phyloP scores from a whole-genome alignment of 2,329 filamentous ascomycete species.

The Periconia sp. region DNA sequence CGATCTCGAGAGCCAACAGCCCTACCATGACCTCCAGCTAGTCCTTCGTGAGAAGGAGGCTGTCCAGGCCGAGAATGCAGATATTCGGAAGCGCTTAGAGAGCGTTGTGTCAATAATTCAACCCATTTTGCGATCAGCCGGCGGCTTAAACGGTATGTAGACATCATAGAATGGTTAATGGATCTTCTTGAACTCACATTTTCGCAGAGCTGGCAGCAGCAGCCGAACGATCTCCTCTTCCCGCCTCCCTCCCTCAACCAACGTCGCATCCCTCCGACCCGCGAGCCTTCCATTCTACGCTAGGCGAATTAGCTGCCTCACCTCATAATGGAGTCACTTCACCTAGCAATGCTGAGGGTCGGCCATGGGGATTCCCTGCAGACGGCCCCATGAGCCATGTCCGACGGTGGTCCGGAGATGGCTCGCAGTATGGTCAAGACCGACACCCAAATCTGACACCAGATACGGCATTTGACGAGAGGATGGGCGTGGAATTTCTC shows the following conservation, averaged over 20 bases:
- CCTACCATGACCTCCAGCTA: conserved; percentile 81
- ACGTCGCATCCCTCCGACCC: conserved; percentile 19
- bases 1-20: conserved; percentile 79
- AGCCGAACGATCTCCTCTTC: conserved; percentile 54
- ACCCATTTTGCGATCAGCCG: conserved; percentile 57
- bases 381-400: conserved; percentile 42
- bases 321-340: conserved; percentile 33
- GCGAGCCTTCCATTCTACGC: conserved; percentile 28
- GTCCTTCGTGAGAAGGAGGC: conserved; percentile 77
- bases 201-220: conserved; percentile 54
- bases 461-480: conserved; percentile 57
- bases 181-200: conserved; percentile 15
- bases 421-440: conserved; percentile 51
- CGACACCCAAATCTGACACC: conserved; percentile 30
- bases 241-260: conserved; percentile 27
- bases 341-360: conserved; percentile 29
- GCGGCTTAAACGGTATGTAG: conserved; percentile 52
- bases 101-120: conserved; percentile 69
- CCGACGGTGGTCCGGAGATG: conserved; percentile 43
- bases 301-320: conserved; percentile 27
- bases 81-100: conserved; percentile 73
- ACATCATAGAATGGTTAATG: neutral
- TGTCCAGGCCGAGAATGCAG: conserved; percentile 78
- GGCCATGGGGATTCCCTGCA: conserved; percentile 39
- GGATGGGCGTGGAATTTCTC: conserved; percentile 75